These are phyloP conservation scores for Pyrrhoderma noxium DNA, from an alignment of 1,284 basidiomycete species.

Conservation along the genomic window DNA sequence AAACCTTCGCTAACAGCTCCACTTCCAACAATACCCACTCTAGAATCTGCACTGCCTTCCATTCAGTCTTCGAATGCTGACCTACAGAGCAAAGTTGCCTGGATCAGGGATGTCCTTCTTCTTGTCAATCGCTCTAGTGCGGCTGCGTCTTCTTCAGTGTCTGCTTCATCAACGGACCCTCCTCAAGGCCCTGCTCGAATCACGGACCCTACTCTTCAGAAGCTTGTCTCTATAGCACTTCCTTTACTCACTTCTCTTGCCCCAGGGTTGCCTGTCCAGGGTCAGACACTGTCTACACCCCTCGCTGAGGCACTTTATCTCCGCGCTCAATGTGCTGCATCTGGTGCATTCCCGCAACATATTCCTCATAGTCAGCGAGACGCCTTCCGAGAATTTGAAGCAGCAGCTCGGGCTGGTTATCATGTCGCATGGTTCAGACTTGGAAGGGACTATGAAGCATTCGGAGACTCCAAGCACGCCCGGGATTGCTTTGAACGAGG, in stretches of 20 bases:
- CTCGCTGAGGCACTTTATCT: slow-evolving; percentile 71
- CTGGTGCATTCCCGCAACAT: slow-evolving; percentile 58
- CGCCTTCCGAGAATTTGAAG: slow-evolving; percentile 87
- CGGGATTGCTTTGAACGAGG: slow-evolving; percentile 81
- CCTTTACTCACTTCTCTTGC: slow-evolving; percentile 48
- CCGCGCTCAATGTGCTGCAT: slow-evolving; percentile 63
- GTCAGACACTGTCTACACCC: slow-evolving; percentile 36
- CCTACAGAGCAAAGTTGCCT: slow-evolving; percentile 55
- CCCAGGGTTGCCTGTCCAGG: slow-evolving; percentile 20
- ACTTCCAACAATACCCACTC: slow-evolving; percentile 50
- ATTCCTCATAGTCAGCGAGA: slow-evolving; percentile 62
- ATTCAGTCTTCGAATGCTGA: slow-evolving; percentile 48
- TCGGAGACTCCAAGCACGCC: slow-evolving; percentile 65
- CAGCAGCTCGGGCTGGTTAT: slow-evolving; percentile 67
- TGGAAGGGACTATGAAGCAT: slow-evolving; percentile 86
- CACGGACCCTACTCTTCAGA: slow-evolving; percentile 52
- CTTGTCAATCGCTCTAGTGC: slow-evolving; percentile 57
- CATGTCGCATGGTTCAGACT: slow-evolving; percentile 81
- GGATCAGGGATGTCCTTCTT: slow-evolving; percentile 75
- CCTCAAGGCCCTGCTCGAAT: slow-evolving; percentile 46
- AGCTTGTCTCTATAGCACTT: slow-evolving; percentile 57
- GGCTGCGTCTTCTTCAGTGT: slow-evolving; percentile 32
- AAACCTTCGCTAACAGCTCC: slow-evolving; percentile 54
- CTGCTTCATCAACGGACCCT: slow-evolving; percentile 20
- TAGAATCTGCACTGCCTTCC: slow-evolving; percentile 38